Evolutionary conservation across 2,329 filamentous ascomycete species (phyloP).

Genomic region (Colletotrichum navitas): DNA sequence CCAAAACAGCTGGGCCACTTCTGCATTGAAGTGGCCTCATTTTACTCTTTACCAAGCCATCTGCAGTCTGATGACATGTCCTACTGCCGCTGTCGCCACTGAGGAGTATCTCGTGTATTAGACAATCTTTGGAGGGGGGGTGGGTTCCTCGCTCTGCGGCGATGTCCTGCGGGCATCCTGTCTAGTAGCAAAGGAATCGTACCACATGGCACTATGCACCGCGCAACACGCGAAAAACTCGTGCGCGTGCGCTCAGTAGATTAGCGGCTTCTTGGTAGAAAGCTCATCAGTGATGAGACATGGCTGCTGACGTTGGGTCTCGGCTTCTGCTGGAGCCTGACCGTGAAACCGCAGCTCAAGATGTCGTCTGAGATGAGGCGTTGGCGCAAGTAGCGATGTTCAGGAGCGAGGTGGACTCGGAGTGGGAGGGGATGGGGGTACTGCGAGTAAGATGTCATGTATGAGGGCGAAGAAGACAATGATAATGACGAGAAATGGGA

Average conservation of each 20-base stretch:
- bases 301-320: constrained; percentile 16
- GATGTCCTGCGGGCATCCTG: too few relatives aligned
- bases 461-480: constrained; percentile 17
- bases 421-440: constrained; percentile 5
- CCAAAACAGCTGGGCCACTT: too few relatives aligned
- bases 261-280: constrained; percentile 16
- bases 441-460: constrained; percentile 8
- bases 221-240: constrained; percentile 12
- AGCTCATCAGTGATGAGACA: constrained; percentile 32
- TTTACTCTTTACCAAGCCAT: constrained; percentile 6
- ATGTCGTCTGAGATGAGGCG: constrained; percentile 29
- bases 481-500: constrained; percentile 2
- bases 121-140: too few relatives aligned
- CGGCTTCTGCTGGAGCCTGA: constrained; percentile 17
- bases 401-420: constrained; percentile 22
- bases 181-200: too few relatives aligned
- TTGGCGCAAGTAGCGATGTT: neutral
- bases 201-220: neutral
- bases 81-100: neutral
- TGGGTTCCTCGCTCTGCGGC: too few relatives aligned
- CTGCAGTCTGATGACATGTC: neutral
- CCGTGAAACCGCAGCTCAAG: constrained; percentile 10
- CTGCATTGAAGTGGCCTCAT: constrained; percentile 21
- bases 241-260: constrained; percentile 8
- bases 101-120: too few relatives aligned